Conservation (phyloP, 306 rosid genomes). For the Sophora flavescens region DNA sequence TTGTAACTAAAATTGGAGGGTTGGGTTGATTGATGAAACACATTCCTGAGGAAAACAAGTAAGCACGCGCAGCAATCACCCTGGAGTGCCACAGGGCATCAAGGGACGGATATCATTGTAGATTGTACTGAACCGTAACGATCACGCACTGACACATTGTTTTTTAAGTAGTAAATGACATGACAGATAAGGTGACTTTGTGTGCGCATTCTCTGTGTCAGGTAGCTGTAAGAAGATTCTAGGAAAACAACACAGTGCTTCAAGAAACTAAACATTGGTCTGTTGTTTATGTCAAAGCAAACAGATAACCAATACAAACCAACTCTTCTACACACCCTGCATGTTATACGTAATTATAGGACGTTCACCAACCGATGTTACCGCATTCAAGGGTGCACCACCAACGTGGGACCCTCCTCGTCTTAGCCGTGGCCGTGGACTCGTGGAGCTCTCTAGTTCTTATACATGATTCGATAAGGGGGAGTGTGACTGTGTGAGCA, state of each 20-base stretch:
- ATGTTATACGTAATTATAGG: not conserved
- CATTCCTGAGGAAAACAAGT: not conserved
- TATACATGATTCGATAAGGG: too few relatives aligned
- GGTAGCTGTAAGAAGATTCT: constrained; percentile 8
- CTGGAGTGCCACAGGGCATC: not conserved
- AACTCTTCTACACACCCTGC: not conserved
- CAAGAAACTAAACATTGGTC: constrained; percentile 17
- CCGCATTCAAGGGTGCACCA: constrained; percentile 33
- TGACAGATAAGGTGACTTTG: constrained; percentile 1
- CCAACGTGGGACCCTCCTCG: constrained; percentile 14
- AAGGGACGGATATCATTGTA: constrained; percentile 29
- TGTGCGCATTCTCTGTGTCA: constrained; percentile 24
- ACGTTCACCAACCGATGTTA: constrained; percentile 28
- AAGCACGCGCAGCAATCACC: constrained; percentile 16
- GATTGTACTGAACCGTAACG: constrained; percentile 43
- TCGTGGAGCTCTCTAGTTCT: too few relatives aligned
- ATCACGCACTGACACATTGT: constrained; percentile 42
- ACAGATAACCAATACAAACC: constrained; percentile 44
- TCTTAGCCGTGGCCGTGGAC: not conserved
- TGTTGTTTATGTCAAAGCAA: constrained; percentile 29
- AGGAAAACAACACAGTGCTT: not conserved
- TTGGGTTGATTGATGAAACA: constrained; percentile 13
- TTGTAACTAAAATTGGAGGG: not conserved
- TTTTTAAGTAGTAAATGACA: not conserved
- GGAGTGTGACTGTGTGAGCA: too few relatives aligned